A percentile compares a stretch with the other conserved stretches of the same genome.
Evolutionary conservation across 306 rosid genomes (phyloP).

Genomic region (Trifolium dubium): DNA sequence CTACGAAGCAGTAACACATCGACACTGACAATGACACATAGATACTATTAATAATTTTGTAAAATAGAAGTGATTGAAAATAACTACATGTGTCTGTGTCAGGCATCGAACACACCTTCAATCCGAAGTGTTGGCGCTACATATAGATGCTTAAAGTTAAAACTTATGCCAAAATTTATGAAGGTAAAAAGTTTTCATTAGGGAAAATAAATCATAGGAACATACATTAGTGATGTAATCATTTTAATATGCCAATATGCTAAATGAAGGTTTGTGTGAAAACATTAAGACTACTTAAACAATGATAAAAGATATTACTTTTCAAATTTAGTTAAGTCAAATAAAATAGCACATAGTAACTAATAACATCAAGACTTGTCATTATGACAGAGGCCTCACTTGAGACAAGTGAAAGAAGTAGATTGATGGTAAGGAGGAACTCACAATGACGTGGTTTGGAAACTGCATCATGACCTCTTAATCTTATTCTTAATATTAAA

Average conservation of each 20-base stretch:
- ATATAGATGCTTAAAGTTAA: not conserved
- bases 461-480: slow-evolving; percentile 44
- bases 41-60: not conserved
- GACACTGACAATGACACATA: not conserved
- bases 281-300: too few relatives aligned
- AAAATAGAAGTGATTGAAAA: too few relatives aligned
- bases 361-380: not conserved
- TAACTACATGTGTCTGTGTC: too few relatives aligned
- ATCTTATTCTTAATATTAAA: slow-evolving; percentile 55
- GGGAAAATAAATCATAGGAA: not conserved
- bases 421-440: slow-evolving; percentile 50
- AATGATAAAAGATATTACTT: not conserved
- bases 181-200: not conserved
- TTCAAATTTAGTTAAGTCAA: not conserved
- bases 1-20: not conserved
- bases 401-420: slow-evolving; percentile 3
- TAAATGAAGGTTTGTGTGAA: too few relatives aligned
- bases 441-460: slow-evolving; percentile 71
- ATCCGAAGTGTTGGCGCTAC: not conserved
- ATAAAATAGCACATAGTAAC: not conserved
- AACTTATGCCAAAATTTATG: not conserved
- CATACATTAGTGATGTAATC: not conserved
- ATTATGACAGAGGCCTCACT: not conserved
- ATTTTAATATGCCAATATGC: not conserved
- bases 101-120: not conserved